Evolutionary conservation across 2,329 filamentous ascomycete genomes (phyloP).

Genomic region (Colletotrichum lini): DNA sequence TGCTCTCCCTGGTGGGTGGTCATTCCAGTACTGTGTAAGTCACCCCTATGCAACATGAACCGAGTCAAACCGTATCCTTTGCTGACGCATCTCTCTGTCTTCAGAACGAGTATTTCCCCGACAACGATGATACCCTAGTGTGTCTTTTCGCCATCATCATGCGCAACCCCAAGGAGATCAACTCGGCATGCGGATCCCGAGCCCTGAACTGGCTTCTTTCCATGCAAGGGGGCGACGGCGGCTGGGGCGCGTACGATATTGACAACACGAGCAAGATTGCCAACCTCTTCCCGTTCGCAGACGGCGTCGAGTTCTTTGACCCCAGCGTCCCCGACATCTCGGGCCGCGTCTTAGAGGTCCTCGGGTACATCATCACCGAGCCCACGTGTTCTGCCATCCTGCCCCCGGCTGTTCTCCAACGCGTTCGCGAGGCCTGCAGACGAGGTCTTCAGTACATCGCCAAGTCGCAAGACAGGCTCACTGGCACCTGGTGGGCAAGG

Average conservation of each 20-base stretch:
- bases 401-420: slow-evolving; percentile 5
- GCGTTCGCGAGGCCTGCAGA: slow-evolving; percentile 14
- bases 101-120: slow-evolving; percentile 29
- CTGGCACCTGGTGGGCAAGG: slow-evolving; percentile 24
- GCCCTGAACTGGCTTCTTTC: slow-evolving; percentile 17
- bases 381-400: slow-evolving; percentile 11
- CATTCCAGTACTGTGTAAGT: slow-evolving; percentile 25
- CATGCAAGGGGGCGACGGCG: slow-evolving; percentile 28
- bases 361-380: slow-evolving; percentile 22
- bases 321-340: slow-evolving; percentile 26
- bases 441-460: slow-evolving; percentile 2
- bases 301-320: slow-evolving; percentile 29
- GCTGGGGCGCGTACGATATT: slow-evolving; percentile 30
- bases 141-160: slow-evolving; percentile 23
- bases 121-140: slow-evolving; percentile 25
- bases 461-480: slow-evolving; percentile 19
- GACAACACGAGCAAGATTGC: slow-evolving; percentile 18
- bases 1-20: slow-evolving; percentile 16
- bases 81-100: background rate
- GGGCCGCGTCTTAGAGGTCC: slow-evolving; percentile 16
- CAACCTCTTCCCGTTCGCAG: slow-evolving; percentile 19
- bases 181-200: background rate
- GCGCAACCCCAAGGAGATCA: slow-evolving; percentile 25
- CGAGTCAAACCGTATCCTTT: background rate
- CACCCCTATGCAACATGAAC: background rate